Percentiles rank a stretch among this genome's conserved stretches.
These are phyloP conservation scores for Coemansia sp. DNA, from an alignment of 192 early-diverging fungal genomes.

Conservation along the genomic window DNA sequence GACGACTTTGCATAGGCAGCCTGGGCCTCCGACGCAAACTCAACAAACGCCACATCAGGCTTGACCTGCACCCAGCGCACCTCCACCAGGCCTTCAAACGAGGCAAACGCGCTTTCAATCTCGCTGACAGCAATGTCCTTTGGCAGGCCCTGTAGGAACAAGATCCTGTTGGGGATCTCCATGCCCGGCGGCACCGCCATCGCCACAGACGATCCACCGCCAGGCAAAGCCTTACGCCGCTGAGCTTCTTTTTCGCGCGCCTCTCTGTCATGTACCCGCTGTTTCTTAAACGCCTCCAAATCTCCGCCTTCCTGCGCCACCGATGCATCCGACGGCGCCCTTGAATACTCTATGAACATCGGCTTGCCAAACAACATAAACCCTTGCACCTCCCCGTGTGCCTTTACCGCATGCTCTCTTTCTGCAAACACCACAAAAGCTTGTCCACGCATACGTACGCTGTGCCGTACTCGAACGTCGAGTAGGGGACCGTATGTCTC, in stretches of 20 bases:
- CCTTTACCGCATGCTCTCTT: conserved; percentile 66
- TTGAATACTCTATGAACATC: conserved; percentile 55
- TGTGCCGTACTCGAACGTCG: conserved; percentile 73
- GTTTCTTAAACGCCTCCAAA: conserved; percentile 30
- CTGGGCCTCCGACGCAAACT: conserved; percentile 85
- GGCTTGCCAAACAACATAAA: conserved; percentile 81
- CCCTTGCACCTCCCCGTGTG: conserved; percentile 79
- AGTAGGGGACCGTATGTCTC: conserved; percentile 79
- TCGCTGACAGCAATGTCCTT: conserved; percentile 61
- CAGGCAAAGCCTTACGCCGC: background rate
- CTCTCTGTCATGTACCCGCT: conserved; percentile 17
- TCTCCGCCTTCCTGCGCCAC: conserved; percentile 61
- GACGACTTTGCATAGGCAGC: conserved; percentile 67
- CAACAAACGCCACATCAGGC: conserved; percentile 93
- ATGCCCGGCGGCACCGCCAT: conserved; percentile 62
- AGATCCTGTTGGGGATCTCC: conserved; percentile 86
- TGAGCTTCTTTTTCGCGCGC: conserved; percentile 15
- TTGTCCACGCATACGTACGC: conserved; percentile 87
- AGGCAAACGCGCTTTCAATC: conserved; percentile 59
- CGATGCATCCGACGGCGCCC: conserved; percentile 27
- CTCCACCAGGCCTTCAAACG: conserved; percentile 88
- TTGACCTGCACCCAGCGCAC: conserved; percentile 91
- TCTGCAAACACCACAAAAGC: conserved; percentile 86
- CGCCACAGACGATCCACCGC: background rate
- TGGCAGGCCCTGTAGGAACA: conserved; percentile 90